Conservation (phyloP, 768 basidiomycete genomes). For the Asterophora parasitica region DNA sequence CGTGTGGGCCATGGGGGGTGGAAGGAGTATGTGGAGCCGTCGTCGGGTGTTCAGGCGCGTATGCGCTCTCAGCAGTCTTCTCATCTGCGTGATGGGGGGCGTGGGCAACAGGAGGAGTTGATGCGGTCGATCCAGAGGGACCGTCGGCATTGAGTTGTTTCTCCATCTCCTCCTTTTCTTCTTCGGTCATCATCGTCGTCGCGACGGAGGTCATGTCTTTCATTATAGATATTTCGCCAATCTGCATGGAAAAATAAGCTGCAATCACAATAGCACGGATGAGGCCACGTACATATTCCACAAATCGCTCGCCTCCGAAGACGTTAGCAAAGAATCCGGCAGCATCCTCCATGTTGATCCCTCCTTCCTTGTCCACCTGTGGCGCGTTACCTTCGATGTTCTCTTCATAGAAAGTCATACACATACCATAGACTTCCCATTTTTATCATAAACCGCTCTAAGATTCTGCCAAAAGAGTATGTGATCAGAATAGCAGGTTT, state of each 20-base stretch:
- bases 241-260: constrained; percentile 40
- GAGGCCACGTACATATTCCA: constrained; percentile 67
- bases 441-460: constrained; percentile 89
- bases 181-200: constrained; percentile 85
- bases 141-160: constrained; percentile 52
- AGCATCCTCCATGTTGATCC: constrained; percentile 80
- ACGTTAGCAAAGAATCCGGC: constrained; percentile 93
- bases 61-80: constrained; percentile 12
- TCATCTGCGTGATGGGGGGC: constrained; percentile 15
- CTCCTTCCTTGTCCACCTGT: constrained; percentile 76
- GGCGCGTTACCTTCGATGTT: not conserved
- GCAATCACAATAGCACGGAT: not conserved
- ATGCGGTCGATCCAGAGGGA: constrained; percentile 13
- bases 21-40: constrained; percentile 11
- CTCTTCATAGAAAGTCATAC: not conserved
- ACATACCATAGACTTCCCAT: constrained; percentile 84
- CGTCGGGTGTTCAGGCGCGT: constrained; percentile 11
- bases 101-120: constrained; percentile 21
- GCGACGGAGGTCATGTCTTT: constrained; percentile 88
- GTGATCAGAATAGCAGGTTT: constrained; percentile 1
- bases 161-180: constrained; percentile 87
- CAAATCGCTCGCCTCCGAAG: constrained; percentile 91
- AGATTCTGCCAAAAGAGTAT: constrained; percentile 50
- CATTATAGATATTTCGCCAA: constrained; percentile 94
- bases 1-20: constrained; percentile 9